Percentiles rank a stretch among this genome's conserved stretches.
Conservation (phyloP, 2,329 filamentous ascomycete genomes). For the Verticillium nubilum region DNA sequence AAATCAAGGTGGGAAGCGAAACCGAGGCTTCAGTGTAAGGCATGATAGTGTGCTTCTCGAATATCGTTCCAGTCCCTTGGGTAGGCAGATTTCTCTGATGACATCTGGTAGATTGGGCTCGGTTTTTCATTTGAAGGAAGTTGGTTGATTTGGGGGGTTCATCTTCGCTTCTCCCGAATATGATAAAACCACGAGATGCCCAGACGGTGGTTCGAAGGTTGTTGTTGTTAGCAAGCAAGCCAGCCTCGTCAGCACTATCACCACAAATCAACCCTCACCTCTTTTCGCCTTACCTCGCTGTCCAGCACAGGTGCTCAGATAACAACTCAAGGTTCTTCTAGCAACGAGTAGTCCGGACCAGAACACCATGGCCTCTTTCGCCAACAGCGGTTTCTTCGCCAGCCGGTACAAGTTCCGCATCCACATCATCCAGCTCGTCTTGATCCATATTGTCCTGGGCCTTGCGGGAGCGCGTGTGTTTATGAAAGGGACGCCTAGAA, state of each 20-base stretch:
- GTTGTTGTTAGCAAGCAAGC: not conserved
- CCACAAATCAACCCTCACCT: no score
- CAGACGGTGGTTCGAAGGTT: not conserved
- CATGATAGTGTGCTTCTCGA: not conserved
- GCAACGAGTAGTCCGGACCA: not conserved
- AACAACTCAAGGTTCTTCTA: not conserved
- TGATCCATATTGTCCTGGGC: slow-evolving; percentile 3
- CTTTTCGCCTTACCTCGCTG: no score
- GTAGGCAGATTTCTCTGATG: not conserved
- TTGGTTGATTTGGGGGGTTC: not conserved
- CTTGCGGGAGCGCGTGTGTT: slow-evolving; percentile 4
- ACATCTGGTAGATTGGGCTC: not conserved
- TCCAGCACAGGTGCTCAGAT: no score
- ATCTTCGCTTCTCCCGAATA: not conserved
- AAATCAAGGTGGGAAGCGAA: not conserved
- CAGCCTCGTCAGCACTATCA: not conserved
- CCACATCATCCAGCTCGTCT: slow-evolving; percentile 7
- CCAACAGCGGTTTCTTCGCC: not conserved
- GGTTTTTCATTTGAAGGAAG: not conserved
- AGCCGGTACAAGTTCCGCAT: slow-evolving; percentile 5
- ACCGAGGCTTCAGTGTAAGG: not conserved
- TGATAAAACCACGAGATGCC: not conserved
- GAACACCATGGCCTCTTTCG: not conserved
- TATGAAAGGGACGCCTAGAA: slow-evolving; percentile 2
- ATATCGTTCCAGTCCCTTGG: not conserved